phyloP scores from a whole-genome alignment of 306 rosid genomes.

The Cajanus cajan region DNA sequence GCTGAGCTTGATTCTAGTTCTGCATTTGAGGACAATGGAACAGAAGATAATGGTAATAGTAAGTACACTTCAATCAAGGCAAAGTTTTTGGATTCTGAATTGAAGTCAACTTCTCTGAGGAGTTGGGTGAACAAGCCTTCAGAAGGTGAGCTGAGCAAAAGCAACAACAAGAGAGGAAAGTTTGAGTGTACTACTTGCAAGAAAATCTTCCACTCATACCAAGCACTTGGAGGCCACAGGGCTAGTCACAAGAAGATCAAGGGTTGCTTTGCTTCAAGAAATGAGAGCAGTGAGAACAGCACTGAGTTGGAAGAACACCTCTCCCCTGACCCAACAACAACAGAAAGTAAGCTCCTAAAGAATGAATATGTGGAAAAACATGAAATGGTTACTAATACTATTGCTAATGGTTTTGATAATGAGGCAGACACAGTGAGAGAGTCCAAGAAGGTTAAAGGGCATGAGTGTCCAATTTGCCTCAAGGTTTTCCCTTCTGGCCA shows the following conservation, averaged over 20 bases:
- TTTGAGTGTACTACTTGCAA: conserved; percentile 79
- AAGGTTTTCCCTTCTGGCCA: conserved; percentile 78
- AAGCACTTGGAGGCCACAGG: conserved; percentile 95
- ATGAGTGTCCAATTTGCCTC: conserved; percentile 77
- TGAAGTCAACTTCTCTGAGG: conserved; percentile 34
- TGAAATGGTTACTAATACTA: not conserved
- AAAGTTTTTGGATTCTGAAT: conserved; percentile 34
- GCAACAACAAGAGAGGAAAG: conserved; percentile 48
- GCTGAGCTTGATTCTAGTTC: conserved; percentile 26
- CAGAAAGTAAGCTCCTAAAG: conserved; percentile 42
- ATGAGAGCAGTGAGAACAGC: conserved; percentile 61
- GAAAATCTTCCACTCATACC: conserved; percentile 74
- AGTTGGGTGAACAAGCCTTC: conserved; percentile 11
- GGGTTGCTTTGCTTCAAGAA: conserved; percentile 63
- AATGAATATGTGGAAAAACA: conserved; percentile 26
- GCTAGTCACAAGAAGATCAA: conserved; percentile 80
- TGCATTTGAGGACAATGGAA: conserved; percentile 42
- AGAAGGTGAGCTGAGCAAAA: conserved; percentile 45
- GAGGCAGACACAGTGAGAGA: conserved; percentile 20
- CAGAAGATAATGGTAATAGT: conserved; percentile 28
- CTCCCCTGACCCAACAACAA: conserved; percentile 44
- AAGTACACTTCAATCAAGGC: conserved; percentile 50
- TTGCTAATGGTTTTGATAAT: conserved; percentile 3
- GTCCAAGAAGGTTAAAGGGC: conserved; percentile 51
- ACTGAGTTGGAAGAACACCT: conserved; percentile 46